A percentile compares a stretch with the other conserved stretches of the same genome.
Evolutionary conservation across 2,329 filamentous ascomycete genomes (phyloP).

Genomic region (Pseudomassariella vexata): DNA sequence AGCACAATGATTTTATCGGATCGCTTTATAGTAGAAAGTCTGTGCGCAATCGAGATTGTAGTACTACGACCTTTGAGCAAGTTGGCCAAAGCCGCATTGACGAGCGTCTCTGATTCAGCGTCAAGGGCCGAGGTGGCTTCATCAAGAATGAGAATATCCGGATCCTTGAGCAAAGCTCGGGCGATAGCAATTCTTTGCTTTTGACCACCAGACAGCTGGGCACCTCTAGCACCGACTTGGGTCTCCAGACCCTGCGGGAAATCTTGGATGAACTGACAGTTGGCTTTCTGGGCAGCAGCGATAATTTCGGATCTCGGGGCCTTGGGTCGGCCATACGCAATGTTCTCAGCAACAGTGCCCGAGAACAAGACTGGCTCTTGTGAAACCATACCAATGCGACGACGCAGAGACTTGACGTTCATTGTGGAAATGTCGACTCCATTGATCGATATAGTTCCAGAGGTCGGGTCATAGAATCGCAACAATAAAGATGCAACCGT

Average conservation of each 20-base stretch:
- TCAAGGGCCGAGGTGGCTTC: conserved; percentile 95
- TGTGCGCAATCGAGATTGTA: conserved; percentile 95
- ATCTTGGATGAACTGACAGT: conserved; percentile 94
- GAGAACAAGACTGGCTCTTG: conserved; percentile 94
- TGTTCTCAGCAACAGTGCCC: conserved; percentile 80
- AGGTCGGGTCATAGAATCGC: conserved; percentile 81
- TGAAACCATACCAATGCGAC: conserved; percentile 90
- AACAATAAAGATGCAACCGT: conserved; percentile 89
- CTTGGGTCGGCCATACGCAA: conserved; percentile 79
- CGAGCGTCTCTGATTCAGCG: conserved; percentile 92
- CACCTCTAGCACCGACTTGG: conserved; percentile 83
- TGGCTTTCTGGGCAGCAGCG: conserved; percentile 81
- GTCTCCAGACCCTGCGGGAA: conserved; percentile 96
- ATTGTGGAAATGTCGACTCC: conserved; percentile 76
- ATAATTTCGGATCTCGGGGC: conserved; percentile 79
- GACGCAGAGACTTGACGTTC: conserved; percentile 88
- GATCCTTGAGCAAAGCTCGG: conserved; percentile 86
- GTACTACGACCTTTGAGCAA: conserved; percentile 85
- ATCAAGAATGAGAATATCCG: conserved; percentile 93
- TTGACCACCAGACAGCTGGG: conserved; percentile 91
- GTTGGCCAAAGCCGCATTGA: conserved; percentile 80
- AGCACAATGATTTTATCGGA: conserved; percentile 94
- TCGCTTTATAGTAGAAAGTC: conserved; percentile 92
- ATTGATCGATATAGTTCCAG: conserved; percentile 74
- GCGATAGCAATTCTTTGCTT: conserved; percentile 98